Evolutionary conservation across 163 green algal genomes (phyloP).

Genomic region (Smithsoniella earleae): DNA sequence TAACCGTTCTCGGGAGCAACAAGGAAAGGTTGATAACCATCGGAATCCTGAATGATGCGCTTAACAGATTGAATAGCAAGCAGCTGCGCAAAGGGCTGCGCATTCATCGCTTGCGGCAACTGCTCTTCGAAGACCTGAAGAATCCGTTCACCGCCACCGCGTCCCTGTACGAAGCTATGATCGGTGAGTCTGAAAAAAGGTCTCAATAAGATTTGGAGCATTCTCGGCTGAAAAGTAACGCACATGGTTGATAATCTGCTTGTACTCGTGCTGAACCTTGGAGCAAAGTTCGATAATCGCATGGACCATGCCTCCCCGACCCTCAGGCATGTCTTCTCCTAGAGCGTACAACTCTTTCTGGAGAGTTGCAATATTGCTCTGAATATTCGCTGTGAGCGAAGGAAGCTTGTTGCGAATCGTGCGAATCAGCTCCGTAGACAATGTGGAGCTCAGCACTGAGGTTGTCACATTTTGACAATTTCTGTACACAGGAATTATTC

Average conservation of each 20-base stretch:
- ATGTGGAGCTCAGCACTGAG: slow-evolving; percentile 12
- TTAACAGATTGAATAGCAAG: slow-evolving; percentile 75
- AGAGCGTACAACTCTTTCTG: slow-evolving; percentile 60
- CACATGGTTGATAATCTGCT: slow-evolving; percentile 42
- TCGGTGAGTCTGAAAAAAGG: not conserved
- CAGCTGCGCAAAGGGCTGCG: slow-evolving; percentile 82
- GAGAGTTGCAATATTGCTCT: slow-evolving; percentile 46
- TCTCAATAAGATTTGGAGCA: too few species aligned
- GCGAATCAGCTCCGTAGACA: slow-evolving; percentile 29
- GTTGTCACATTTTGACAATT: slow-evolving; percentile 28
- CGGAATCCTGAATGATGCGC: slow-evolving; percentile 82
- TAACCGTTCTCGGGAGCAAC: slow-evolving; percentile 93
- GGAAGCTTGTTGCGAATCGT: slow-evolving; percentile 28
- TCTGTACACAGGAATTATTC: not conserved
- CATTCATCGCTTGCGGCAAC: slow-evolving; percentile 78
- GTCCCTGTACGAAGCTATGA: not conserved
- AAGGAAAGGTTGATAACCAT: slow-evolving; percentile 90
- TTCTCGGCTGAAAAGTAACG: too few species aligned
- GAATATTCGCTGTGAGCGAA: slow-evolving; percentile 21
- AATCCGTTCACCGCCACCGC: slow-evolving; percentile 54
- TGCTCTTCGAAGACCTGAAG: slow-evolving; percentile 87
- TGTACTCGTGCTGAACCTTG: slow-evolving; percentile 76
- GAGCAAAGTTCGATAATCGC: slow-evolving; percentile 78
- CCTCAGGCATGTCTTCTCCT: slow-evolving; percentile 63
- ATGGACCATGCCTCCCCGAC: slow-evolving; percentile 83